Base-by-base conservation (phyloP, 495 filamentous ascomycete species). In the Acidomyces sp. region DNA sequence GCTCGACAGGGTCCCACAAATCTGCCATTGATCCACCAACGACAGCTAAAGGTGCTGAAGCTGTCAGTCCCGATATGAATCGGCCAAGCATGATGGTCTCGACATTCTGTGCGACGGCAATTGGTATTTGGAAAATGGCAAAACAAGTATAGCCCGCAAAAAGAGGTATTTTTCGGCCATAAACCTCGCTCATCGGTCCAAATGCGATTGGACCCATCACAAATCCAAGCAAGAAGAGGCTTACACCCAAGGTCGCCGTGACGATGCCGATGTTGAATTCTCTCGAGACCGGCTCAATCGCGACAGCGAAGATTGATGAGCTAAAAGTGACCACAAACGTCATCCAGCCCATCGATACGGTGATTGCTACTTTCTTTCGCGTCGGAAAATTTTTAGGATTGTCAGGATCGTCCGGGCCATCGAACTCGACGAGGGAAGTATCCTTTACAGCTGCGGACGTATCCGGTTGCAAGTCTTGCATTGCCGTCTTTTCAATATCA, bases 31-130 rank as follows among this genome's bases (percentile, higher is more conserved):
- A 63, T 40, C 76, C 78, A 23, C 70, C 72, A 11, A 74, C 67
- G 22, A 79, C 65, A 6, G 74, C 71, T 10, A 82, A 51, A 9
- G 78, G 72, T 0, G 76, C 72, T 38, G 71, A 72, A 21, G 74
- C 77, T 47, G 80, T 75, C 23, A 74, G 50, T 10, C 77, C 77
- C 6, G 65, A 56, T n/a, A 83, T 57, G 52, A 82, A 76, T 1
- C 78, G 72, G 44, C 66, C 69, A 32, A 80, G 48, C 37, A 82
- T 55, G 46, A 82, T 67, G 2, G 70, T 71, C 40, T 71, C 46
- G 0, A 75, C 35, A 48, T 80, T 77, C 45, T 68, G 59, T 1
- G 71, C 76, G 2, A 78, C 65, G 2, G 75, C 75, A 11, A 73
- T 67, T n/a, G 71, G 72, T 23, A 80, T 71, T 40, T 74, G 64